A percentile compares a stretch with the other conserved stretches of the same genome.
Conservation (phyloP, 2,329 filamentous ascomycete genomes). For the Metarhizium robertsii region DNA sequence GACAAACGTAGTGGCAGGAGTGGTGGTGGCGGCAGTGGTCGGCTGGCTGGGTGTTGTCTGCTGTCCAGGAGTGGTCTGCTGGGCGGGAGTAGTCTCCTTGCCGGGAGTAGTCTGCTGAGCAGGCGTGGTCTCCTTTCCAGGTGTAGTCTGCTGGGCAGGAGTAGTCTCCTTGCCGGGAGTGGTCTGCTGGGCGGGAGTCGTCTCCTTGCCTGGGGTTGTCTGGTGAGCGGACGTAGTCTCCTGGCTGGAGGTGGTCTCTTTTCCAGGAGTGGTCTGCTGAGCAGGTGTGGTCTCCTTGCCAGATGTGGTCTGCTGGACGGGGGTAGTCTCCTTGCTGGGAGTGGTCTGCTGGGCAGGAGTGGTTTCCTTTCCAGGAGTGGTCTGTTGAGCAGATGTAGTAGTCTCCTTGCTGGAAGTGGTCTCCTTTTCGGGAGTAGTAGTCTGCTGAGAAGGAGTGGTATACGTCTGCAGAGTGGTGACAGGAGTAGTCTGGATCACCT, state of each 20-base stretch:
- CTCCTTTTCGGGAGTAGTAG: background rate
- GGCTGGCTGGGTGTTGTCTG: conserved; percentile 1
- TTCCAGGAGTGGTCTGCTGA: conserved; percentile 2
- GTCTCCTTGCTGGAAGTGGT: too few species aligned
- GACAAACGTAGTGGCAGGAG: conserved; percentile 11
- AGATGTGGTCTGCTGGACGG: background rate
- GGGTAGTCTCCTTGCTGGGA: conserved; percentile 1
- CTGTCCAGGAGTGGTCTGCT: background rate
- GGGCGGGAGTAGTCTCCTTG: background rate
- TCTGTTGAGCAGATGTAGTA: background rate
- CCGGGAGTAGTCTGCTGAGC: background rate
- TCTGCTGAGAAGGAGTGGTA: background rate
- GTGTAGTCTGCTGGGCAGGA: conserved; percentile 3
- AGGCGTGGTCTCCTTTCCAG: background rate
- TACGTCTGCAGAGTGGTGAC: conserved; percentile 2
- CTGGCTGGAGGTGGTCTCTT: background rate
- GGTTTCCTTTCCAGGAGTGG: conserved; percentile 3
- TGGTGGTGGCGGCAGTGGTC: conserved; percentile 2
- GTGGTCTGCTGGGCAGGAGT: background rate
- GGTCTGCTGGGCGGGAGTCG: background rate
- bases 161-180: conserved; percentile 1
- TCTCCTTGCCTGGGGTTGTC: background rate
- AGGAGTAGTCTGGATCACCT: conserved; percentile 7
- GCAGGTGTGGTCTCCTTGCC: background rate
- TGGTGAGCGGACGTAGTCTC: background rate